Evolutionary conservation across 208 protist genomes (phyloP).

Genomic region (Kentomonas sorsogonicus): DNA sequence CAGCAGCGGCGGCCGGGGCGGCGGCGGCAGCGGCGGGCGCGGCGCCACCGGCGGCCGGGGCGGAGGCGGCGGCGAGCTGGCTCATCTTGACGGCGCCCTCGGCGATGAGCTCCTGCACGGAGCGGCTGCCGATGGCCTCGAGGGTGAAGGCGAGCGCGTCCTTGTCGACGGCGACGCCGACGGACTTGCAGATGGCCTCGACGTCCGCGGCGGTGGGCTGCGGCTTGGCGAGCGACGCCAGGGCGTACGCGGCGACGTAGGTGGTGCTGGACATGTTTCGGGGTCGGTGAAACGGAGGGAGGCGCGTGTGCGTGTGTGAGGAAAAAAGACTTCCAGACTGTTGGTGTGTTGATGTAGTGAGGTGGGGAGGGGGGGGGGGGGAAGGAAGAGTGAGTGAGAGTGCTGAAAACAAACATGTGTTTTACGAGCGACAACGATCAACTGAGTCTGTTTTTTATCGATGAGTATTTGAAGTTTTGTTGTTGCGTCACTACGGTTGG

Average conservation of each 20-base stretch:
- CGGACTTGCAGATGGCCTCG: conserved; percentile 81
- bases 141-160: conserved; percentile 81
- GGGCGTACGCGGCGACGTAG: conserved; percentile 90
- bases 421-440: no score
- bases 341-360: no score
- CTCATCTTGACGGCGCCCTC: conserved; percentile 82
- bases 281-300: no score
- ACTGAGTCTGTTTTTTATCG: no score
- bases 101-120: conserved; percentile 68
- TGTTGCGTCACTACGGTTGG: no score
- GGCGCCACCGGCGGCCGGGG: conserved; percentile 29
- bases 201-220: conserved; percentile 72
- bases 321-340: conserved; percentile 6
- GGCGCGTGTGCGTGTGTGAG: no score
- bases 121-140: conserved; percentile 64
- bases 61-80: conserved; percentile 32
- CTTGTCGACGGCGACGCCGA: conserved; percentile 56
- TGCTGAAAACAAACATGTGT: no score
- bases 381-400: no score
- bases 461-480: no score
- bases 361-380: no score
- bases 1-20: conserved; percentile 31
- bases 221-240: conserved; percentile 76
- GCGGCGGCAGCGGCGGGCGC: conserved; percentile 24
- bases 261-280: conserved; percentile 80